These are phyloP conservation scores for Keqinozyma sinolaborantium DNA, from an alignment of 1,139 yeast genomes.

Conservation along the genomic window DNA sequence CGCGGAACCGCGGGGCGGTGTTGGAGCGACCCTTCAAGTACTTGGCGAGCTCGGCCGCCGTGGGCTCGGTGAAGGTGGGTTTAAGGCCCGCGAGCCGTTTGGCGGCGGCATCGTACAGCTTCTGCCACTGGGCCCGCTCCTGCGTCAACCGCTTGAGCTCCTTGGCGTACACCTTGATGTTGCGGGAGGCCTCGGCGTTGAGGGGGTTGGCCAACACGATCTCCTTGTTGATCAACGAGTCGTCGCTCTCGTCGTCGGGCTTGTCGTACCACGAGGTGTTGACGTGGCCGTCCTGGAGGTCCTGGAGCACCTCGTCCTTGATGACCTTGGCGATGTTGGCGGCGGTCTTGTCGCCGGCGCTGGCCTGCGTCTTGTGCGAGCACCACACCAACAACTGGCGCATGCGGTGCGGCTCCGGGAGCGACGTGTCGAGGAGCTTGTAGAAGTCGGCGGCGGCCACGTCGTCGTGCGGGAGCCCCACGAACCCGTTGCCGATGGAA, in stretches of 20 bases:
- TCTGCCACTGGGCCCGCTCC: conserved; percentile 51
- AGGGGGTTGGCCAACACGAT: conserved; percentile 52
- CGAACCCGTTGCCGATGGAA: conserved; percentile 71
- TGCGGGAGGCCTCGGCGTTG: conserved; percentile 47
- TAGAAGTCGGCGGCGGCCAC: conserved; percentile 56
- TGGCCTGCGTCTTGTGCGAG: conserved; percentile 38
- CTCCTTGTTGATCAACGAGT: conserved; percentile 17
- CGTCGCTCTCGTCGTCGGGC: conserved; percentile 19
- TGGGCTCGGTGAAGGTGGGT: conserved; percentile 7
- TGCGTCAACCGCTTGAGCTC: conserved; percentile 40
- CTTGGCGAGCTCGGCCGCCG: conserved; percentile 7
- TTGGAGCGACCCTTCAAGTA: conserved; percentile 8
- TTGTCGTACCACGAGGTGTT: conserved; percentile 67
- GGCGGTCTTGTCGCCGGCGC: conserved; percentile 35
- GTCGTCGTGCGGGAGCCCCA: conserved; percentile 65
- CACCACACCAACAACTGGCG: conserved; percentile 72
- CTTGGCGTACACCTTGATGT: conserved; percentile 41
- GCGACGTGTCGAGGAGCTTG: conserved; percentile 56
- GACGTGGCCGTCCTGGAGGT: conserved; percentile 55
- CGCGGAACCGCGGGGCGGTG: conserved; percentile 1
- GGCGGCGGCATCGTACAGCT: conserved; percentile 20
- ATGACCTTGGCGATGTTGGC: conserved; percentile 59
- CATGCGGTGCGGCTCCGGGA: conserved; percentile 75
- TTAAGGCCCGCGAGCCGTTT: conserved; percentile 15
- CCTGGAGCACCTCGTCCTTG: conserved; percentile 60